Evolutionary conservation across 148 eudicot genomes (phyloP), one percentile per base, ranked within the genome.

Genomic region (Silene conica): DNA sequence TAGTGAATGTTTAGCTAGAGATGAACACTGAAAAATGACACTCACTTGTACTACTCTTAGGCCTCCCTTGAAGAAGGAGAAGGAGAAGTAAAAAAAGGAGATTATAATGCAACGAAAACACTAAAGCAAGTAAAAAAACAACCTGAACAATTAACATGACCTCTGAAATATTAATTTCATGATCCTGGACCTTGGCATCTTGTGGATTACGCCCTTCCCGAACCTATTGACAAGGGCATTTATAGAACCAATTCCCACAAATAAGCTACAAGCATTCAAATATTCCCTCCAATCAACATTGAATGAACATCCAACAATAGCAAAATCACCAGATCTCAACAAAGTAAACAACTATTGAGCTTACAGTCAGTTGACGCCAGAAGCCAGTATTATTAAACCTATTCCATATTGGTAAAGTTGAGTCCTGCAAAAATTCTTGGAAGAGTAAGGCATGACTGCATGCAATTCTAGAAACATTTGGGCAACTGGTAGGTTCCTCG

Each of bases 311-410:
- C 59, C 45, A 67, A 58, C 26, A n/a, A 60, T 22, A 52, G 9
- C 20, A 66, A 69, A 69, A 76, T 45, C 34, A 34, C 60, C 28
- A 41, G 60, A 60, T 8, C 23, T 20, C 54, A 4, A 23, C 31
- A 60, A 56, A 38, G 79, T 63, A 13, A 50, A 50, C 16, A 50
- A 50, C 55, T 50, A 11, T 72, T 63, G 15, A 63, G 76, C 89
- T 83, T 86, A 94, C 98, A 6, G 98, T 94, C 76, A 94, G 85
- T 75, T 94, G 98, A 74, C 98, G 98, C 98, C 98, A 94, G 71
- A 94, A 94, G 71, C 98, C 98, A 71, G 82, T 78, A 85, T 94
- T 94, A 73, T 82, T 88, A 76, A 94, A 86, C 79, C 97, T 85
- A 77, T 91, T 94, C 98, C 98, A 94, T 69, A 94, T 67, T 19